A percentile compares a stretch with the other conserved stretches of the same genome.
phyloP scores from a whole-genome alignment of 2,329 filamentous ascomycete species.

The Phyllosticta citriasiana region DNA sequence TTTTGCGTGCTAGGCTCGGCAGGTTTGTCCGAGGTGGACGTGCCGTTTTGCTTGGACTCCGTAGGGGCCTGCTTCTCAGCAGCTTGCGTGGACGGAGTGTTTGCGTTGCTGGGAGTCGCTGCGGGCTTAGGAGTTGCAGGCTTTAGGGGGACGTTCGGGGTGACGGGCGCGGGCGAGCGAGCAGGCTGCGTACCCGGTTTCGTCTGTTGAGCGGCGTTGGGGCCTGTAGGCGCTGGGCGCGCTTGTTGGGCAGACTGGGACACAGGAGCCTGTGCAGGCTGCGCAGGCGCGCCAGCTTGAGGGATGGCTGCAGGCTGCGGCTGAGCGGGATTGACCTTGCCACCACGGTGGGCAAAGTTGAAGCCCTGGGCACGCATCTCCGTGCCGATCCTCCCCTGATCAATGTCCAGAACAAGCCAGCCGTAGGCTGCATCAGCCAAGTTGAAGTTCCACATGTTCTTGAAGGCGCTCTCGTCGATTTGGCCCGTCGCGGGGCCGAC shows the following conservation, averaged over 20 bases:
- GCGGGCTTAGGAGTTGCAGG: constrained; percentile 40
- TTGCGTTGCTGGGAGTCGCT: constrained; percentile 21
- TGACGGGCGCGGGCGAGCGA: constrained; percentile 31
- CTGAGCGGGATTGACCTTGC: constrained; percentile 47
- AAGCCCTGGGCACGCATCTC: constrained; percentile 99
- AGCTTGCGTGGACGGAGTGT: background rate
- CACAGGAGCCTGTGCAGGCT: constrained; percentile 6
- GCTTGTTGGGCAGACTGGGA: constrained; percentile 13
- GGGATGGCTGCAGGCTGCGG: constrained; percentile 17
- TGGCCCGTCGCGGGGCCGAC: constrained; percentile 69
- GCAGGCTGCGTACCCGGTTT: constrained; percentile 28
- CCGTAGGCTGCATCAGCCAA: constrained; percentile 94
- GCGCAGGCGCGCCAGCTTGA: constrained; percentile 17
- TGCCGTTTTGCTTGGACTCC: constrained; percentile 42
- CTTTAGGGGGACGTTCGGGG: constrained; percentile 38
- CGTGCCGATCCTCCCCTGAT: constrained; percentile 89
- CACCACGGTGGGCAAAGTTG: constrained; percentile 93
- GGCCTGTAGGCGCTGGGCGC: constrained; percentile 24
- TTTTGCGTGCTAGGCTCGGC: constrained; percentile 27
- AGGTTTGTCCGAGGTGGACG: constrained; percentile 30
- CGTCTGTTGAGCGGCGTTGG: constrained; percentile 31
- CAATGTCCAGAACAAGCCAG: constrained; percentile 88
- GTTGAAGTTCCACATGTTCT: constrained; percentile 99
- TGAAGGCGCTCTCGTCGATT: constrained; percentile 97
- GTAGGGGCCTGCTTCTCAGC: constrained; percentile 31